Conservation (phyloP, 495 filamentous ascomycete species). For the Chaetomium tenue region DNA sequence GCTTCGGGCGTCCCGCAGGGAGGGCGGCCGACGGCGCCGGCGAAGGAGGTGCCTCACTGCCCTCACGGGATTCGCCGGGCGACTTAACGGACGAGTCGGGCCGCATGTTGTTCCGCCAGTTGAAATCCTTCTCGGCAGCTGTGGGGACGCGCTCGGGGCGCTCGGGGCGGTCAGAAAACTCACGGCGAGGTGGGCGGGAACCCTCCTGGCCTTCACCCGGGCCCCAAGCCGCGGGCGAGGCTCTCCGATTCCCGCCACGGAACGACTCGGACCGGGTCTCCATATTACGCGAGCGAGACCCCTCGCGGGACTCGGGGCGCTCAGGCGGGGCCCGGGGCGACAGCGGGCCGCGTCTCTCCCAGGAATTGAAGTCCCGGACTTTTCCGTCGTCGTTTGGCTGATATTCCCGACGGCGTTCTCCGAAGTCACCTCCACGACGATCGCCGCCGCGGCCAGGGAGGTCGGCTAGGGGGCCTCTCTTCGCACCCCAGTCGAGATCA, state of each 20-base stretch:
- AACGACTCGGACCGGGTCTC: conserved; percentile 52
- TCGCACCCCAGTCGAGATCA: conserved; percentile 61
- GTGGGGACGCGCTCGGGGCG: conserved; percentile 70
- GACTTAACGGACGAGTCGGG: conserved; percentile 61
- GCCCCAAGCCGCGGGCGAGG: conserved; percentile 78
- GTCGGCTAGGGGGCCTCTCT: conserved; percentile 83
- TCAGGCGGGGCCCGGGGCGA: conserved; percentile 63
- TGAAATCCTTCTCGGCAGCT: conserved; percentile 79
- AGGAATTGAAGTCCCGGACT: conserved; percentile 82
- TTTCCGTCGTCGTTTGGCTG: conserved; percentile 67
- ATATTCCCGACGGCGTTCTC: conserved; percentile 43
- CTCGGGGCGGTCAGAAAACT: conserved; percentile 76
- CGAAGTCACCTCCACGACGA: conserved; percentile 46
- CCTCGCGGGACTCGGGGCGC: conserved; percentile 58
- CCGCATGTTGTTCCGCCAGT: conserved; percentile 81
- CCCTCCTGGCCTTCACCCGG: conserved; percentile 54
- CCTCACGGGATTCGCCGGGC: conserved; percentile 46
- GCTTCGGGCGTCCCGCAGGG: conserved; percentile 65
- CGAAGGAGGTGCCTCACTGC: conserved; percentile 69
- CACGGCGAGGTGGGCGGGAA: conserved; percentile 76
- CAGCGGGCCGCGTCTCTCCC: conserved; percentile 93
- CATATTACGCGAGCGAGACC: conserved; percentile 64
- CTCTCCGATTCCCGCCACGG: conserved; percentile 56
- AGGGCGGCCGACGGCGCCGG: conserved; percentile 52
- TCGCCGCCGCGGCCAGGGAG: conserved; percentile 52